phyloP scores from a whole-genome alignment of 352 stramenopile genomes.

The Bremia lactucae region DNA sequence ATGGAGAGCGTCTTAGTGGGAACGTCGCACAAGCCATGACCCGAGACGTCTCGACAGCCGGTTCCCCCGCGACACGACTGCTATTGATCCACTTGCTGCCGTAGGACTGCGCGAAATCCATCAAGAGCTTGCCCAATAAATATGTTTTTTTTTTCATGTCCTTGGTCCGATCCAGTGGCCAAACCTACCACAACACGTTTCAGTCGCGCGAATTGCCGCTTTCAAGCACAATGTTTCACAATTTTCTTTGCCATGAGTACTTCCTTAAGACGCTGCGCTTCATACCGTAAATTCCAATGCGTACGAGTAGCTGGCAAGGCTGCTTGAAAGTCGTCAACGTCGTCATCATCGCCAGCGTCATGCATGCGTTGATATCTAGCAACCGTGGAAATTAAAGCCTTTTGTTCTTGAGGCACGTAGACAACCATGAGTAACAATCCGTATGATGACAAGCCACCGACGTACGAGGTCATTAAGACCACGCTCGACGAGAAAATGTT shows the following conservation, averaged over 20 bases:
- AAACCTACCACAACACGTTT: constrained; percentile 28
- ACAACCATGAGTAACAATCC: constrained; percentile 76
- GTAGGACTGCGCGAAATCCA: constrained; percentile 80
- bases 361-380: constrained; percentile 8
- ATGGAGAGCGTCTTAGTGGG: constrained; percentile 14
- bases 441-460: constrained; percentile 86
- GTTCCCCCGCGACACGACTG: constrained; percentile 24
- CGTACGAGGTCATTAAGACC: constrained; percentile 84
- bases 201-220: constrained; percentile 24
- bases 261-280: constrained; percentile 38
- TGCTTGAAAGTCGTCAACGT: constrained; percentile 17
- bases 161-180: constrained; percentile 18
- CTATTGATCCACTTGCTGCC: constrained; percentile 61
- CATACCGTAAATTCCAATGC: constrained; percentile 23
- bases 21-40: constrained; percentile 12
- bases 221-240: constrained; percentile 29
- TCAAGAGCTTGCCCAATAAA: constrained; percentile 68
- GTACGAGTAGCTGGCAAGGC: constrained; percentile 1
- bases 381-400: constrained; percentile 21
- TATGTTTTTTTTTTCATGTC: constrained; percentile 34
- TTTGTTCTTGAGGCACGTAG: constrained; percentile 55
- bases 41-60: constrained; percentile 6
- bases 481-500: constrained; percentile 83
- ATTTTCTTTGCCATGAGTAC: constrained; percentile 40
- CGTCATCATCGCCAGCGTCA: constrained; percentile 5